These are phyloP conservation scores for Vigna mungo DNA, from an alignment of 306 rosid genomes.

Conservation along the genomic window DNA sequence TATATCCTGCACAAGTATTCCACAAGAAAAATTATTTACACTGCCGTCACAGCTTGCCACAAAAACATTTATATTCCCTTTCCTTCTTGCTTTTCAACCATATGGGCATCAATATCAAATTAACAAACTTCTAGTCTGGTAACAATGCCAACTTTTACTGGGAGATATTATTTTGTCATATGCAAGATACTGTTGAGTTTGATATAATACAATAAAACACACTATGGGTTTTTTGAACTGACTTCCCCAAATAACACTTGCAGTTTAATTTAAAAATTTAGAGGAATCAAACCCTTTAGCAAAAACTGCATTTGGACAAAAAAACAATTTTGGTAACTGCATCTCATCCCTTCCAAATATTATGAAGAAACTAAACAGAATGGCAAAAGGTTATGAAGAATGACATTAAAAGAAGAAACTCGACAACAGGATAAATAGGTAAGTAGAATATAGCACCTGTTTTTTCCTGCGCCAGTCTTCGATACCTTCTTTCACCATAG, in stretches of 20 bases:
- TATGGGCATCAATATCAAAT: not conserved
- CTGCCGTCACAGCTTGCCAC: not conserved
- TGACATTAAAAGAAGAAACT: not conserved
- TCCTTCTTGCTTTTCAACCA: not conserved
- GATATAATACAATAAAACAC: constrained; percentile 1
- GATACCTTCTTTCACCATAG: constrained; percentile 11
- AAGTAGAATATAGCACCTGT: not conserved
- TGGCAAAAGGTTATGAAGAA: not conserved
- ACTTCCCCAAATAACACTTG: not conserved
- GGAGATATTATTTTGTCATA: constrained; percentile 11
- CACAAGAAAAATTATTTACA: not conserved
- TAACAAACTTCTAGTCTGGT: not conserved
- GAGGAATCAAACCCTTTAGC: constrained; percentile 31
- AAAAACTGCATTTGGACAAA: not conserved
- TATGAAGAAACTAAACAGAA: constrained; percentile 13
- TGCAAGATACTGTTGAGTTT: constrained; percentile 10
- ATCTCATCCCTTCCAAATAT: not conserved
- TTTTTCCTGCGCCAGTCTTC: constrained; percentile 11
- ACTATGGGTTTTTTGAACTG: not conserved
- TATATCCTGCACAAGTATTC: constrained; percentile 1
- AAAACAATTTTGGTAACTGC: constrained; percentile 14
- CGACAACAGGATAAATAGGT: not conserved
- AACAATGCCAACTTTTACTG: not conserved
- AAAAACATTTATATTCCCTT: constrained; percentile 6
- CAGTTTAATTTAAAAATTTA: constrained; percentile 17